These are phyloP conservation scores for Fusarium succisae DNA, from an alignment of 2,329 filamentous ascomycete genomes.

Conservation along the genomic window DNA sequence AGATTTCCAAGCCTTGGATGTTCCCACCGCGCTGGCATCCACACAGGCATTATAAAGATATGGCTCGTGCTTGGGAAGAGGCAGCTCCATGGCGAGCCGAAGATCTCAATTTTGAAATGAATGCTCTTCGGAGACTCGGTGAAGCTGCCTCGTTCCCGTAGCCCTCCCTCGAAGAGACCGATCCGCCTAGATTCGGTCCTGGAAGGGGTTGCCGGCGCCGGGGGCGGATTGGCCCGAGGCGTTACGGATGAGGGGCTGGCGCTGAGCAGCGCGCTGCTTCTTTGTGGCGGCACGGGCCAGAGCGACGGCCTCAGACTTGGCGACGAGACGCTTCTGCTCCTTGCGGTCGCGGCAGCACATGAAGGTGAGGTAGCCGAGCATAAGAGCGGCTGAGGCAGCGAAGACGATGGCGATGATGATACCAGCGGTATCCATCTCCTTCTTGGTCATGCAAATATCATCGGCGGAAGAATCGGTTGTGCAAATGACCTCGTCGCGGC, in stretches of 20 bases:
- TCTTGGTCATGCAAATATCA: constrained; percentile 53
- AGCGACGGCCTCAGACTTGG: constrained; percentile 60
- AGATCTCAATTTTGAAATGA: neutral
- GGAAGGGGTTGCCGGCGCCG: constrained; percentile 48
- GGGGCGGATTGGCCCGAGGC: constrained; percentile 37
- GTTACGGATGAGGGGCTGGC: constrained; percentile 51
- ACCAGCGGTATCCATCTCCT: constrained; percentile 55
- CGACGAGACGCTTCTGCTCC: constrained; percentile 54
- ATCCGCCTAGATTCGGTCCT: constrained; percentile 48
- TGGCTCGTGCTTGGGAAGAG: neutral
- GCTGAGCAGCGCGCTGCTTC: constrained; percentile 51
- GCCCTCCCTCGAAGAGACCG: constrained; percentile 28
- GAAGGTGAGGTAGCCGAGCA: constrained; percentile 56
- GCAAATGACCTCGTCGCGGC: constrained; percentile 58
- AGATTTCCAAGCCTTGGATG: constrained; percentile 13
- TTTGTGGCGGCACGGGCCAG: constrained; percentile 59
- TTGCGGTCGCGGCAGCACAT: constrained; percentile 62
- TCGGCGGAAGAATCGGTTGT: constrained; percentile 48
- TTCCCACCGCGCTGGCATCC: constrained; percentile 11
- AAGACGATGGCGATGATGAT: constrained; percentile 61
- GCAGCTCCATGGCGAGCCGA: neutral
- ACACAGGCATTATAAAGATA: constrained; percentile 22
- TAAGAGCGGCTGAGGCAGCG: constrained; percentile 50
- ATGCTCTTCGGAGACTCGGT: constrained; percentile 34
- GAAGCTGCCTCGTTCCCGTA: constrained; percentile 21